These are phyloP conservation scores for Alternaria sp. DNA, from an alignment of 2,329 filamentous ascomycete genomes.

Conservation along the genomic window DNA sequence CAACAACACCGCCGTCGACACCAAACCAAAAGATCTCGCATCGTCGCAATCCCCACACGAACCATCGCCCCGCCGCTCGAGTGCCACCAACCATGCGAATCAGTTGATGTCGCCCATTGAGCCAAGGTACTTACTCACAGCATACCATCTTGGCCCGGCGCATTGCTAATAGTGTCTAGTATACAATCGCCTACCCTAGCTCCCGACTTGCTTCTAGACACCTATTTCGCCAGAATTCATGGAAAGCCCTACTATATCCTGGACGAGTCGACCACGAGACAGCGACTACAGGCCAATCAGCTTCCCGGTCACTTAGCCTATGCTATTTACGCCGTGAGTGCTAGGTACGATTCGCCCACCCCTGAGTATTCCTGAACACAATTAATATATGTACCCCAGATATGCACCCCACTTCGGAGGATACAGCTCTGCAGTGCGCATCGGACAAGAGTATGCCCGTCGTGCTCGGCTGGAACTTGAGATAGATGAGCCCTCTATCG, in stretches of 20 bases:
- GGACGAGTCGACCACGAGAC: slow-evolving; percentile 77
- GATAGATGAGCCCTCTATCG: slow-evolving; percentile 81
- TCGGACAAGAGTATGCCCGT: slow-evolving; percentile 77
- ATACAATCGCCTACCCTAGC: slow-evolving; percentile 58
- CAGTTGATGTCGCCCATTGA: slow-evolving; percentile 51
- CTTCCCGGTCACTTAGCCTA: slow-evolving; percentile 62
- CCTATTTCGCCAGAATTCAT: slow-evolving; percentile 81
- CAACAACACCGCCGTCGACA: slow-evolving; percentile 28
- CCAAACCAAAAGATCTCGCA: slow-evolving; percentile 28
- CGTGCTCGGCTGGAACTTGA: slow-evolving; percentile 75
- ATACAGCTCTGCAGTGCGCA: slow-evolving; percentile 70
- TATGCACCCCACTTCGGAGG: slow-evolving; percentile 73
- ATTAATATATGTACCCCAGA: slow-evolving; percentile 55
- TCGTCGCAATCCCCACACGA: slow-evolving; percentile 34
- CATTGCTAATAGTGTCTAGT: slow-evolving; percentile 33
- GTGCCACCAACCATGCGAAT: slow-evolving; percentile 34
- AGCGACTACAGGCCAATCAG: slow-evolving; percentile 74
- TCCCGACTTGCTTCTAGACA: slow-evolving; percentile 73
- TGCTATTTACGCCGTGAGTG: slow-evolving; percentile 61
- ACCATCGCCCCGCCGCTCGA: slow-evolving; percentile 33
- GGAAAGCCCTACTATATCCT: slow-evolving; percentile 84
- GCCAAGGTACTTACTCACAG: slow-evolving; percentile 40
- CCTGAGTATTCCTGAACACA: slow-evolving; percentile 61
- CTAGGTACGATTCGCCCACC: slow-evolving; percentile 46
- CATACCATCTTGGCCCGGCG: slow-evolving; percentile 14